phyloP scores from a whole-genome alignment of 2,329 filamentous ascomycete species.

The Zopfia rhizophila region DNA sequence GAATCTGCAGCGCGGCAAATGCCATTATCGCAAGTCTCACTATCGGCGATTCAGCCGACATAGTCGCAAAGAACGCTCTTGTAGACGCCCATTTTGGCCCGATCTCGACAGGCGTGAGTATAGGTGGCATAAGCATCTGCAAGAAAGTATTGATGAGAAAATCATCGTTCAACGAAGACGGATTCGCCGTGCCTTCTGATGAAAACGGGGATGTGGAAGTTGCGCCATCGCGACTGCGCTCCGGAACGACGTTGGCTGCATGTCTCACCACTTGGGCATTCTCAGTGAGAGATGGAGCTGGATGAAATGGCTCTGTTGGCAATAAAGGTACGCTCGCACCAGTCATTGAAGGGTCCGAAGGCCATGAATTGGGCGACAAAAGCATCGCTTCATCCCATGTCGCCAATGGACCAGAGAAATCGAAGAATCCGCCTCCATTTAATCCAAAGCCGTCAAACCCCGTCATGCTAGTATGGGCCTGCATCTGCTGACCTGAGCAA shows the following conservation, averaged over 20 bases:
- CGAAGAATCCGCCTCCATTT: constrained; percentile 33
- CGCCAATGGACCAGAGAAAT: constrained; percentile 39
- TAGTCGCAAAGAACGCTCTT: constrained; percentile 59
- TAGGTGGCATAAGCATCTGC: constrained; percentile 62
- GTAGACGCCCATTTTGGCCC: constrained; percentile 64
- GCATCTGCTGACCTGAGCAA: constrained; percentile 23
- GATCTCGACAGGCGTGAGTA: constrained; percentile 64
- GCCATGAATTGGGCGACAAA: constrained; percentile 43
- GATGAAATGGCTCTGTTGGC: constrained; percentile 34
- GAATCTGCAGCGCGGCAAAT: constrained; percentile 60
- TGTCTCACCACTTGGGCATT: background rate
- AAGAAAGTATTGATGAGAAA: constrained; percentile 61
- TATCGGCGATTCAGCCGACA: constrained; percentile 60
- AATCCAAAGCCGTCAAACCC: constrained; percentile 32
- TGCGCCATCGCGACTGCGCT: constrained; percentile 28
- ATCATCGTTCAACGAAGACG: constrained; percentile 43
- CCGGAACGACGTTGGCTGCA: constrained; percentile 3
- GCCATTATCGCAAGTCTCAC: constrained; percentile 62
- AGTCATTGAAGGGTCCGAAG: constrained; percentile 30
- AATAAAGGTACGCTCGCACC: constrained; percentile 20
- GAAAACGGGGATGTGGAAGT: constrained; percentile 43
- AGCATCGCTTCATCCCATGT: constrained; percentile 46
- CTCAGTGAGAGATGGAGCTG: constrained; percentile 15
- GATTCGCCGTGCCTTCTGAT: constrained; percentile 32
- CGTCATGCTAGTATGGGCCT: constrained; percentile 17